Evolutionary conservation across 805 yeast species (phyloP), one percentile per base, ranked within the genome.

Genomic region (Huiozyma sinensis): DNA sequence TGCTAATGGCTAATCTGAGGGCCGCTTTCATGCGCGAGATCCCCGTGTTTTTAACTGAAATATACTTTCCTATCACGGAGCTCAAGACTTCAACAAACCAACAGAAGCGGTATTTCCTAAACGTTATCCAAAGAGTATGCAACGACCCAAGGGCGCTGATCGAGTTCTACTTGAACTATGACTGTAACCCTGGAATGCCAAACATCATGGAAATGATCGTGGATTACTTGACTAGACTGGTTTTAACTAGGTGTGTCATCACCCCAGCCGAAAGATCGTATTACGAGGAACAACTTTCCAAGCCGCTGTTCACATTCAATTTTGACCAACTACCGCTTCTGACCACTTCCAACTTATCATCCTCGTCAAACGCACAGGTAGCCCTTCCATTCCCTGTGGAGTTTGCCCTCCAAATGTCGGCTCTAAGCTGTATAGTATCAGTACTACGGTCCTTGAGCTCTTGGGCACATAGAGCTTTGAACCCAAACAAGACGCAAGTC

Each of bases 121-220:
- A 82, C 9, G 73, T 90, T n/a, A 72, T 94, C 28, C 83, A 84
- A 54, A 73, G 95, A 51, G 65, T 92, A 34, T 83, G 95, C 58
- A 78, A 79, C 50, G 95, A 90, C 64, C 95, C 97, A 38, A 74
- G 95, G 48, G 81, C 94, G 13, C 68, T 94, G 49, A 86, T 94
- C 46, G 99, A 92, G 65, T 78, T 92, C 47, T 92, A 90, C 59
- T 72, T 92, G 56, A 92, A 92, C 64, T 94, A 92, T 62, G 99
- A 92, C 63, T 92, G 99, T 69, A 95, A 88, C 60, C 65, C 75
- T 2, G 69, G 73, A 13, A 75, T 81, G 72, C 83, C 92, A 34
- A 92, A 92, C 60, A 71, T 89, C 41, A 86, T 89, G 64, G 98
- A 92, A 64, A 71, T 78, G 41, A 70, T 88, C 37, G 77, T 88